A percentile compares a stretch with the other conserved stretches of the same genome.
phyloP scores from a whole-genome alignment of 257 asterid species.

The Verbena officinalis region DNA sequence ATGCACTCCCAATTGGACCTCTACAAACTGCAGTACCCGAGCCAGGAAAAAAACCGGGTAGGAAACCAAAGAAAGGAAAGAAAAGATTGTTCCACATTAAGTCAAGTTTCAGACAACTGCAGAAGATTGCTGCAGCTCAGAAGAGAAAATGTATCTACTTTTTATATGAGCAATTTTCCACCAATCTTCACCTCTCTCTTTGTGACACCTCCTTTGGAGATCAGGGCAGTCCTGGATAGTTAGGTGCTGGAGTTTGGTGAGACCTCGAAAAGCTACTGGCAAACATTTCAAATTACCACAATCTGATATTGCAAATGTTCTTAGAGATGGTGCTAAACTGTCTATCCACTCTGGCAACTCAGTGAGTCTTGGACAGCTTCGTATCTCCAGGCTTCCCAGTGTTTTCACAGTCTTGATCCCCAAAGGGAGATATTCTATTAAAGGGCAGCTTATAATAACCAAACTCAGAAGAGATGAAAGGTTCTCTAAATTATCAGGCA shows the following conservation, averaged over 20 bases:
- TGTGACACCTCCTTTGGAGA: conserved; percentile 18
- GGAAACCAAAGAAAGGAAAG: too few relatives aligned
- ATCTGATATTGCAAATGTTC: conserved; percentile 25
- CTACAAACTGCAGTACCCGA: too few relatives aligned
- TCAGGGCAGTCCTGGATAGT: conserved; percentile 23
- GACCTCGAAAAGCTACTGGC: conserved; percentile 7
- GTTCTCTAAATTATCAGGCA: conserved; percentile 9
- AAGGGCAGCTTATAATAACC: conserved; percentile 15
- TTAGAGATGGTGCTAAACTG: conserved; percentile 5
- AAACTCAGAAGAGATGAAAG: conserved; percentile 26
- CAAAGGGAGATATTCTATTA: conserved; percentile 21
- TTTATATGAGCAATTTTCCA: conserved; percentile 21
- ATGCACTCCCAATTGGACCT: too few relatives aligned
- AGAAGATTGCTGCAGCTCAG: conserved; percentile 7
- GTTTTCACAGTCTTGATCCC: conserved; percentile 18
- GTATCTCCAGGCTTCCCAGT: conserved; percentile 23
- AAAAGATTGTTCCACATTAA: too few relatives aligned
- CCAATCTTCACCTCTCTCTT: conserved; percentile 22
- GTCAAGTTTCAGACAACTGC: background rate
- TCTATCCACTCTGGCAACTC: conserved; percentile 5
- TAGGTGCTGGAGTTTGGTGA: conserved; percentile 22
- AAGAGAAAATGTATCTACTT: conserved; percentile 2
- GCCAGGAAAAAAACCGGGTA: too few relatives aligned
- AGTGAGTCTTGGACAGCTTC: background rate
- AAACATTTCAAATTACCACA: conserved; percentile 8